A percentile compares a stretch with the other conserved stretches of the same genome.
phyloP scores from a whole-genome alignment of 306 rosid species.

The Coriaria nepalensis region DNA sequence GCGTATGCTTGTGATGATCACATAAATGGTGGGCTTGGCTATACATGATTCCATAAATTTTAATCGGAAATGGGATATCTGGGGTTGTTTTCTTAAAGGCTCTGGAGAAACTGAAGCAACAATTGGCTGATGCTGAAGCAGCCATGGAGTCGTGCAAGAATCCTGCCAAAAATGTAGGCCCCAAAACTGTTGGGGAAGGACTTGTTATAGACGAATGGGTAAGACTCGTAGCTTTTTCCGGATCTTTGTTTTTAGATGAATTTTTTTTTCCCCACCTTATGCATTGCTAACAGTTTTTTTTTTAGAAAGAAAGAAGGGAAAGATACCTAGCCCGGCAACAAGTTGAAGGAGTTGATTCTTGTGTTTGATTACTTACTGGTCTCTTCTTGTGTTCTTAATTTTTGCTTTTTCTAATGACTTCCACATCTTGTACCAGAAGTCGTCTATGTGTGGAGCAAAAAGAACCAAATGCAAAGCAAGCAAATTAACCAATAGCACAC shows the following conservation, averaged over 20 bases:
- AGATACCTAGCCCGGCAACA: conserved; percentile 87
- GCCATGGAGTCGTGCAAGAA: conserved; percentile 64
- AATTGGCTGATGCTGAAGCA: conserved; percentile 86
- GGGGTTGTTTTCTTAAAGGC: conserved; percentile 32
- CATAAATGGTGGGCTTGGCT: no score
- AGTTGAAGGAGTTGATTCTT: conserved; percentile 67
- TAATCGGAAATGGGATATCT: not conserved
- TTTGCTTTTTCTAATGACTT: no score
- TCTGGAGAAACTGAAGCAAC: conserved; percentile 67
- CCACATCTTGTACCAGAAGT: no score
- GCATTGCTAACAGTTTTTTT: no score
- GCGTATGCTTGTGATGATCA: no score
- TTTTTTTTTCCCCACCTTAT: conserved; percentile 7
- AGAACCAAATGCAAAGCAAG: no score
- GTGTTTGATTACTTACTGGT: no score
- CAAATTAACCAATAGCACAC: no score
- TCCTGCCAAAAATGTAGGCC: conserved; percentile 65
- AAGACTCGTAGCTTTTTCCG: conserved; percentile 17
- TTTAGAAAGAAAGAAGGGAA: conserved; percentile 93
- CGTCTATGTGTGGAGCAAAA: no score
- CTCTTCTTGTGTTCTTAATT: no score
- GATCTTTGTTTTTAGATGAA: conserved; percentile 3
- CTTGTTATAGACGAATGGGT: conserved; percentile 98
- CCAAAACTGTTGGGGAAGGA: conserved; percentile 69
- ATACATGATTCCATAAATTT: no score